Percentiles rank a stretch among this genome's conserved stretches.
Evolutionary conservation across 306 rosid genomes (phyloP).

Genomic region (Prunus mongolica): DNA sequence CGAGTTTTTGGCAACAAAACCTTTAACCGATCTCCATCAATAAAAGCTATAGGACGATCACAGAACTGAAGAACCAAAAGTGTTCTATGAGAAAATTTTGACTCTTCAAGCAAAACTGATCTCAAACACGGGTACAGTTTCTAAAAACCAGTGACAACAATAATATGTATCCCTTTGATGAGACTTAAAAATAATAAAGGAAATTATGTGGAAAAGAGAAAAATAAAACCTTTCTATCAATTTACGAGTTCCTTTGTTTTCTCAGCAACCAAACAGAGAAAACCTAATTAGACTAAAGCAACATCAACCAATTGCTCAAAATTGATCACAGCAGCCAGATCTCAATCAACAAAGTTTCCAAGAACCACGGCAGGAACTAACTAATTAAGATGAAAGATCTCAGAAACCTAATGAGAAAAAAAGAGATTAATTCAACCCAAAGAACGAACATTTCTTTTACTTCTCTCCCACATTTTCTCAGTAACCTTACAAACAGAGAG

Average conservation of each 20-base stretch:
- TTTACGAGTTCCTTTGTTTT: background rate
- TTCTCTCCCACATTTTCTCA: background rate
- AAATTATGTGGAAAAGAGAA: background rate
- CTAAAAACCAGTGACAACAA: background rate
- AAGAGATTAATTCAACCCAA: background rate
- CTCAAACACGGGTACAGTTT: background rate
- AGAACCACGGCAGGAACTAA: background rate
- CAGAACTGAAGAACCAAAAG: background rate
- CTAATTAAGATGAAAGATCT: background rate
- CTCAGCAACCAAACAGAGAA: constrained; percentile 1
- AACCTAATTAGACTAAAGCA: background rate
- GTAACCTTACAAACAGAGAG: background rate
- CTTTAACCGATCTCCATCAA: background rate
- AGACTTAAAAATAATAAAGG: background rate
- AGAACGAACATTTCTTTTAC: background rate
- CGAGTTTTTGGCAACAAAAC: background rate
- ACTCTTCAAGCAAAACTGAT: background rate
- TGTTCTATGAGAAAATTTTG: background rate
- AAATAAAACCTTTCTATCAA: background rate
- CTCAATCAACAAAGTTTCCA: background rate
- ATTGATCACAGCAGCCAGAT: background rate
- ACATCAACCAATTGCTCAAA: background rate
- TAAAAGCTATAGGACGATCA: background rate
- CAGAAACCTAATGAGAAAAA: background rate
- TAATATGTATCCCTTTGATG: background rate